Conservation (phyloP, 2,329 filamentous ascomycete genomes). For the Fusarium verrucosum region DNA sequence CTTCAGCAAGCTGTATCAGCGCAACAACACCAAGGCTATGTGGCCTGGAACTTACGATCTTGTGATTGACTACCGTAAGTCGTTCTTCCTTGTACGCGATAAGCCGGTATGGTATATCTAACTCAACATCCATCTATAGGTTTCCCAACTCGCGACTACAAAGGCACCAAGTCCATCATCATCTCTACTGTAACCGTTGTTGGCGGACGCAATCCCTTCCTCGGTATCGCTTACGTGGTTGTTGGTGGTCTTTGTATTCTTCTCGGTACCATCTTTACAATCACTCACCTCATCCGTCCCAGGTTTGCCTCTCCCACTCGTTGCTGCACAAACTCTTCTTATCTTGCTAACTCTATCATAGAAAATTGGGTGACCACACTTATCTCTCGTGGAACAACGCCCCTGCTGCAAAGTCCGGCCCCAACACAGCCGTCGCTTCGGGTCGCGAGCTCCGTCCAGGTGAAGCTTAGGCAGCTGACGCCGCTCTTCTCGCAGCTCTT, state of each 20-base stretch:
- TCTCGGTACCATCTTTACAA: conserved; percentile 86
- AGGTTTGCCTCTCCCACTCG: conserved; percentile 64
- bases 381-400: conserved; percentile 93
- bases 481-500: conserved; percentile 32
- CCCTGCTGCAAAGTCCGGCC: conserved; percentile 55
- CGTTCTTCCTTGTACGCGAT: neutral
- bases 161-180: conserved; percentile 88
- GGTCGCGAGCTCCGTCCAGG: conserved; percentile 65
- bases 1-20: conserved; percentile 91
- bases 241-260: conserved; percentile 93
- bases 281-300: conserved; percentile 90
- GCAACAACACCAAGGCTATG: conserved; percentile 80
- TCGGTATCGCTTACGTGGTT: conserved; percentile 95
- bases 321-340: neutral
- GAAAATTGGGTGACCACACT: conserved; percentile 97
- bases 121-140: conserved; percentile 68
- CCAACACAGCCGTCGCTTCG: conserved; percentile 57
- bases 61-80: conserved; percentile 80
- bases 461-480: conserved; percentile 52
- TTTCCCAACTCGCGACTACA: conserved; percentile 81
- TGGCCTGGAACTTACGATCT: conserved; percentile 76
- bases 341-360: conserved; percentile 48
- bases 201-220: conserved; percentile 93
- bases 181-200: conserved; percentile 92
- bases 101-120: conserved; percentile 1